Conservation (phyloP, 768 basidiomycete species). For the Rhodotorula toruloides region DNA sequence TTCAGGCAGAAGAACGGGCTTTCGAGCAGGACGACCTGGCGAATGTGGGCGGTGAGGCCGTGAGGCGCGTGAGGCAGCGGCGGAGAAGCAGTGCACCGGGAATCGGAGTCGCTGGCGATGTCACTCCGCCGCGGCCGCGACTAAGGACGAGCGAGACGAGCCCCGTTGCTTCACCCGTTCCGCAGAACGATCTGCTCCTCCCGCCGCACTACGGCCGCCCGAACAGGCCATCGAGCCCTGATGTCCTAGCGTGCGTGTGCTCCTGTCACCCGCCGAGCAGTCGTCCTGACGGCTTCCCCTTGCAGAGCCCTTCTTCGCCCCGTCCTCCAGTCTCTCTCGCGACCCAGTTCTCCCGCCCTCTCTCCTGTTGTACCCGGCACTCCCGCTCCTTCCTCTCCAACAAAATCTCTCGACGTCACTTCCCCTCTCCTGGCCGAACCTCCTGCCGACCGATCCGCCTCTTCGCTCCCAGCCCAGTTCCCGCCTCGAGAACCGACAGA, state of each 20-base stretch:
- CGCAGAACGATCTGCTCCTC: background rate
- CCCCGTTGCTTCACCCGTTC: background rate
- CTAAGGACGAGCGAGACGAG: too few relatives aligned
- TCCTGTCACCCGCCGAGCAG: too few relatives aligned
- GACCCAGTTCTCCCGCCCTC: slow-evolving; percentile 6
- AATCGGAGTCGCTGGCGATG: background rate
- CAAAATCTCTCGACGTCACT: background rate
- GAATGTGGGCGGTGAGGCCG: background rate
- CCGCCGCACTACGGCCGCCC: slow-evolving; percentile 34
- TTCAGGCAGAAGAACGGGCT: background rate
- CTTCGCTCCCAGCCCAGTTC: slow-evolving; percentile 36
- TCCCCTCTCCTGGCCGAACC: too few relatives aligned
- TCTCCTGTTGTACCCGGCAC: too few relatives aligned
- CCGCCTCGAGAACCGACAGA: slow-evolving; percentile 32
- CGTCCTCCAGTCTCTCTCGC: slow-evolving; percentile 25
- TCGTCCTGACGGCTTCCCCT: background rate
- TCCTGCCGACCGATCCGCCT: slow-evolving; percentile 8
- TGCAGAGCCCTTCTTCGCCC: slow-evolving; percentile 31
- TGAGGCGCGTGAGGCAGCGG: background rate
- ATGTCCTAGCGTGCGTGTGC: slow-evolving; percentile 24
- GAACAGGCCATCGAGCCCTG: slow-evolving; percentile 3
- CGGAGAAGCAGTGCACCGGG: background rate
- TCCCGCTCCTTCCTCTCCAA: background rate
- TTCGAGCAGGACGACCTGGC: background rate
- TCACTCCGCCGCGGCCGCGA: too few relatives aligned